Conservation (phyloP, 2,329 filamentous ascomycete species). For the Fusarium sp. region DNA sequence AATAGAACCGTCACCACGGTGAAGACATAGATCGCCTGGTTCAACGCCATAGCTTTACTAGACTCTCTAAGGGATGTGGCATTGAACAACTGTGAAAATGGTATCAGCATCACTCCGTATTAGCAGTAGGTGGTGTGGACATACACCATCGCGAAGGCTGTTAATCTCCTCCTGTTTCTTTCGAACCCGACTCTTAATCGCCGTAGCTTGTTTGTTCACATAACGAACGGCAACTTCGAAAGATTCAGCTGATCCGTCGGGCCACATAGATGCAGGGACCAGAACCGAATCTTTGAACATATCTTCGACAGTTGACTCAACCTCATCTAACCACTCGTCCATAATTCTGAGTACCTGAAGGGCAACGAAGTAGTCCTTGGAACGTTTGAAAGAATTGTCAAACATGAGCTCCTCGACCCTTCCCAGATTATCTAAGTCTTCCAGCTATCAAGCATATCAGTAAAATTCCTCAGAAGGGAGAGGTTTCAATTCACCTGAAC, state of each 20-base stretch:
- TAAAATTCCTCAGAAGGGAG: no score
- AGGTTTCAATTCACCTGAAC: not conserved
- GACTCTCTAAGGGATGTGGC: not conserved
- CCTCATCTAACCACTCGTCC: not conserved
- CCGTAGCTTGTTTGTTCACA: accelerated
- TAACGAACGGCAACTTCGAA: not conserved
- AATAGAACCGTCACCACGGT: not conserved
- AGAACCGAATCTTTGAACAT: accelerated
- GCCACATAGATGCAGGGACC: accelerated
- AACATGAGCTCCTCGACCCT: not conserved
- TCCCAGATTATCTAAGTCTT: accelerated
- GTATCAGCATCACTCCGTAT: accelerated
- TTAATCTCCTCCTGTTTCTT: not conserved
- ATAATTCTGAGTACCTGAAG: accelerated
- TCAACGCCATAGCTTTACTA: not conserved
- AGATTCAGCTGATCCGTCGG: no score
- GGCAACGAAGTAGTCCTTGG: not conserved
- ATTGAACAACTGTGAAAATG: accelerated
- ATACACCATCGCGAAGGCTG: not conserved
- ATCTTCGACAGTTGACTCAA: accelerated
- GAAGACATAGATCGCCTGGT: not conserved
- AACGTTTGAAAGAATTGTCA: not conserved
- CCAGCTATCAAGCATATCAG: not conserved
- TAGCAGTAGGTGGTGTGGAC: accelerated
- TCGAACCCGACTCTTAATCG: accelerated